Evolutionary conservation across 306 rosid genomes (phyloP), one percentile per base, ranked within the genome.

Genomic region (Inga oerstediana): DNA sequence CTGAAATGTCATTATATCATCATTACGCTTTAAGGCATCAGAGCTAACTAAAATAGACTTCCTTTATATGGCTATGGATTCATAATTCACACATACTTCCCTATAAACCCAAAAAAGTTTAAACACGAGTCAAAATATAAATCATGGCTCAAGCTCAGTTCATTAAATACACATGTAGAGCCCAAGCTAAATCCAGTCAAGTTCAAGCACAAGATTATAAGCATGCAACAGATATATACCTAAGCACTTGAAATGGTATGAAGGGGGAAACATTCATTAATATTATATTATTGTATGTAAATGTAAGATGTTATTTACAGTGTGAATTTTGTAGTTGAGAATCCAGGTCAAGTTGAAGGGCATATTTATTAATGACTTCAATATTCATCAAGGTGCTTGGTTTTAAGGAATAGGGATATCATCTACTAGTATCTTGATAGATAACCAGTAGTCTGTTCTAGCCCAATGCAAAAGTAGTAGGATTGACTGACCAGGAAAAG

Each of bases 81-180:
- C 78, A 65, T 79, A 49, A 61, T 79, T 48, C 43, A 48, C 24
- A 72, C 2, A 24, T 73, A 65, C 72, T 27, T 49, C 72, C 59
- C 61, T 72, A 85, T 75, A 49, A 72, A 30, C 20, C 78, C 72
- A 77, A 64, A 39, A 52, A 72, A 56, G 68, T 39, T 76, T 67
- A 59, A 72, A 17, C 59, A 77, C 15, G 59, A 77, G 35, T 17
- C 27, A 68, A 79, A 24, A 27, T 34, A 56, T 59, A 48, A 76
- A 30, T 52, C 67, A 20, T 51, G 8, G 39, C 39, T 58, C 11
- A 62, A 43, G 72, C 64, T 34, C 20, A 8, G 34, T 6, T 44
- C 54, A 71, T 43, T 71, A 32, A 72, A 22, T 44, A 83, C 48
- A 58, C 43, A 77, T 32, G 39, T 37, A 34, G 46, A 22, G 68